Evolutionary conservation across 2,329 filamentous ascomycete species (phyloP), one percentile per base, ranked within the genome.

Genomic region (Xylaria multiplex): DNA sequence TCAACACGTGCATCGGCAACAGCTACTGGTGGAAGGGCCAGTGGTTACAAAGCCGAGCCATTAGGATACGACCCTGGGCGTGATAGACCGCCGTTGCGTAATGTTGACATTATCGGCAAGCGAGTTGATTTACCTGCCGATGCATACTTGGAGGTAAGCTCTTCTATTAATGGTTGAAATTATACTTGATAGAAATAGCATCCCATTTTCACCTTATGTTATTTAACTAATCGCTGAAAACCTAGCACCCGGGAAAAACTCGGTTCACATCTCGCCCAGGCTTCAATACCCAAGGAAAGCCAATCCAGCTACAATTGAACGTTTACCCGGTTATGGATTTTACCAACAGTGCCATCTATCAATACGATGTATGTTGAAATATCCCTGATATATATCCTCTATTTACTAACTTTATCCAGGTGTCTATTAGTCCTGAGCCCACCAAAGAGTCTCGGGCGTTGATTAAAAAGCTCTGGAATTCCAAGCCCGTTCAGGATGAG

Each of bases 381-480:
- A 4, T 13, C 1, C 2, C 13, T 32, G 2, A n/a, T 46, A 46
- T 7, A n/a, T 43, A 14, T 35, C 14, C 2, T 24, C 14, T n/a
- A 0, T 19, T 16, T 43, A 59, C 50, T 62, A 1, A 68, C 11
- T 48, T 27, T 16, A 3, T 32, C n/a, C 65, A 93, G 91, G 81
- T 97, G 30, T 75, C 84, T 3, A 84, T 95, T 49, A 87, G 89
- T 1, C 87, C 84, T 1, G 88, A 88, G 8, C 81, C 79, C 1
- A 48, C 35, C 64, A 55, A 48, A 65, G 75, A 71, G 1, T 69
- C 80, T 3, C 83, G 85, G 4, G 85, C 86, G 3, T 81, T 96
- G 4, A 85, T 93, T 73, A 89, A 88, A 76, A 93, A 92, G 76
- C 86, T 93, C 32, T 97, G 93, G 93, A 80, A 87, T 1, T 91